Evolutionary conservation across 257 asterid species (phyloP).

Genomic region (Marsdenia floribunda): DNA sequence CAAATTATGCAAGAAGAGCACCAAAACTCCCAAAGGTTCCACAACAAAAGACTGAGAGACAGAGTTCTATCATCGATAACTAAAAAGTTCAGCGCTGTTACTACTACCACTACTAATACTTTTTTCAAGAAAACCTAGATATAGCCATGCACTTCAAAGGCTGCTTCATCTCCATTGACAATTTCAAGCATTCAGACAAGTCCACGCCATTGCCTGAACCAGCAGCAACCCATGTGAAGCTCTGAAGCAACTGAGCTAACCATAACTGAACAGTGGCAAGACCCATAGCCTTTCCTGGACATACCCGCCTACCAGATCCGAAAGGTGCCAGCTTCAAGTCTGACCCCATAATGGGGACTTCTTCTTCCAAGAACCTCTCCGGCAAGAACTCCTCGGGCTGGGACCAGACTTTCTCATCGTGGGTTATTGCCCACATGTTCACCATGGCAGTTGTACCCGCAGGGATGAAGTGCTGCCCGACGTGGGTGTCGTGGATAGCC

Average conservation of each 20-base stretch:
- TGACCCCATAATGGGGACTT: conserved; percentile 56
- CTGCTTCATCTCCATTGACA: conserved; percentile 64
- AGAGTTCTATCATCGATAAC: not conserved
- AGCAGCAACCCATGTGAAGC: conserved; percentile 45
- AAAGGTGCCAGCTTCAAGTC: conserved; percentile 80
- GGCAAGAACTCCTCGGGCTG: conserved; percentile 49
- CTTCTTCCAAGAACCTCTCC: conserved; percentile 44
- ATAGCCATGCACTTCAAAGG: conserved; percentile 63
- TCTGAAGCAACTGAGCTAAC: conserved; percentile 52
- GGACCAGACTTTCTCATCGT: conserved; percentile 48
- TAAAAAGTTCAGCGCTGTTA: not conserved
- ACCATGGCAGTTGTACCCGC: conserved; percentile 88
- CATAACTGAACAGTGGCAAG: conserved; percentile 52
- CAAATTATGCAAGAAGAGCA: not conserved
- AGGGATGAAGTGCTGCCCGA: conserved; percentile 51
- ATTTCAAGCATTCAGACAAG: conserved; percentile 48
- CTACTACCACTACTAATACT: too few species aligned
- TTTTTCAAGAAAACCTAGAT: conserved; percentile 34
- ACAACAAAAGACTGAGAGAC: not conserved
- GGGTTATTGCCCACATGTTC: conserved; percentile 88
- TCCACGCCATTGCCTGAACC: conserved; percentile 31
- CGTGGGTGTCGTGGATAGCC: conserved; percentile 50
- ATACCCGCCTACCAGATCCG: conserved; percentile 63
- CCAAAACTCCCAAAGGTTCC: not conserved
- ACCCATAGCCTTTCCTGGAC: conserved; percentile 63